A percentile compares a stretch with the other conserved stretches of the same genome.
phyloP scores from a whole-genome alignment of 768 basidiomycete species.

The Lactarius indigo region DNA sequence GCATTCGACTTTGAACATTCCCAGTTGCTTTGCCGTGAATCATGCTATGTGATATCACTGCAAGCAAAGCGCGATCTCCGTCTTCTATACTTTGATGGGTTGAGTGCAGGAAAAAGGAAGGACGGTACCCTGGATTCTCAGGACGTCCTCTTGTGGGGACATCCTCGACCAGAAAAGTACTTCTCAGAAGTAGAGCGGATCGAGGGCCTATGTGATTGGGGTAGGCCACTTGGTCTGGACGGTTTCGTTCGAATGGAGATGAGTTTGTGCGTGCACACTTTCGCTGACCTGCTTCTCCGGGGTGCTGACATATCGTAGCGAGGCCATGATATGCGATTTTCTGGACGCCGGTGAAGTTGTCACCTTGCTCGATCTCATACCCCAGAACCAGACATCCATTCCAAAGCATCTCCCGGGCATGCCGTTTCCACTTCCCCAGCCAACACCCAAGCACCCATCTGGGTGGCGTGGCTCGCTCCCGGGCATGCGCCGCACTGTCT shows the following conservation, averaged over 20 bases:
- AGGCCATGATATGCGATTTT: slow-evolving; percentile 5
- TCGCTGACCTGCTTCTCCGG: neutral
- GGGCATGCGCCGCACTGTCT: neutral
- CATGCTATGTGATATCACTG: slow-evolving; percentile 14
- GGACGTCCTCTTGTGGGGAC: slow-evolving; percentile 36
- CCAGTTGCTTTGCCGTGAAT: slow-evolving; percentile 6
- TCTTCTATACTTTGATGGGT: slow-evolving; percentile 24
- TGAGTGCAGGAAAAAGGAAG: slow-evolving; percentile 25
- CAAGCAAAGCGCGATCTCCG: slow-evolving; percentile 21
- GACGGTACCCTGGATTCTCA: slow-evolving; percentile 36
- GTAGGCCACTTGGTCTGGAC: slow-evolving; percentile 32
- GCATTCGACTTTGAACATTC: slow-evolving; percentile 25
- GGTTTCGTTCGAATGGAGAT: slow-evolving; percentile 32
- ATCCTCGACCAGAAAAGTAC: slow-evolving; percentile 24
- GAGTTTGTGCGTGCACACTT: slow-evolving; percentile 16
- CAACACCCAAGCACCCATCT: slow-evolving; percentile 12
- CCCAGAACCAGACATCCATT: neutral
- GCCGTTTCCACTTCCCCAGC: too few species aligned
- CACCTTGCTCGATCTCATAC: slow-evolving; percentile 13
- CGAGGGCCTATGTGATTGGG: slow-evolving; percentile 35
- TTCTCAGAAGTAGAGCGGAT: slow-evolving; percentile 31
- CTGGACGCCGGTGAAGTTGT: slow-evolving; percentile 17
- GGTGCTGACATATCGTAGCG: slow-evolving; percentile 3
- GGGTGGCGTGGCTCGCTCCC: slow-evolving; percentile 24
- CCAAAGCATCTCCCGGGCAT: neutral